A percentile compares a stretch with the other conserved stretches of the same genome.
Evolutionary conservation across 257 asterid species (phyloP).

Genomic region (Solanum virginianum): DNA sequence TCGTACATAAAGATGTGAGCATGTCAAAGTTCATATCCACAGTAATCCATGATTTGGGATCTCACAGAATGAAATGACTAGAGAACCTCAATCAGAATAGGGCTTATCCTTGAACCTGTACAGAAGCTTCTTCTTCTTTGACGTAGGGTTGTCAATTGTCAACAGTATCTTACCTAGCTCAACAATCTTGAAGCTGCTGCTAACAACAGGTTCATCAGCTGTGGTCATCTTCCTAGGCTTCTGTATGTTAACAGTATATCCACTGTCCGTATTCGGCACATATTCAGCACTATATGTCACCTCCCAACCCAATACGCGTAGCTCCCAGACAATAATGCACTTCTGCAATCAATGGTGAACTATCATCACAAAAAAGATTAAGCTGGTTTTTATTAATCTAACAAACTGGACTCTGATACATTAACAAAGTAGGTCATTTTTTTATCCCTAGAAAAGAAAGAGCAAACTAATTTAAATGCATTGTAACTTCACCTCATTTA

Average conservation of each 20-base stretch:
- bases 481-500: slow-evolving; percentile 52
- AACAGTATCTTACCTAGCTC: slow-evolving; percentile 77
- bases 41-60: not conserved
- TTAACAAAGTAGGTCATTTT: not conserved
- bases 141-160: slow-evolving; percentile 63
- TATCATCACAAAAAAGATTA: not conserved
- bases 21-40: not conserved
- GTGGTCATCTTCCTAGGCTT: slow-evolving; percentile 60
- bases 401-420: not conserved
- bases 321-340: slow-evolving; percentile 81
- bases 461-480: not conserved
- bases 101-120: slow-evolving; percentile 71
- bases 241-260: slow-evolving; percentile 60
- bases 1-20: not conserved
- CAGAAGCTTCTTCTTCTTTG: slow-evolving; percentile 71
- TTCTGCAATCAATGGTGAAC: slow-evolving; percentile 26
- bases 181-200: slow-evolving; percentile 39
- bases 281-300: slow-evolving; percentile 80
- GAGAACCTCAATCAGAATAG: slow-evolving; percentile 9
- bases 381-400: not conserved
- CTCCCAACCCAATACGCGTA: slow-evolving; percentile 91
- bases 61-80: not conserved
- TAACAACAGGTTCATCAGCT: slow-evolving; percentile 50
- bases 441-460: not conserved
- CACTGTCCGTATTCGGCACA: slow-evolving; percentile 41